Conservation (phyloP, 176 grass and related monocot species). For the Ensete glaucum region DNA sequence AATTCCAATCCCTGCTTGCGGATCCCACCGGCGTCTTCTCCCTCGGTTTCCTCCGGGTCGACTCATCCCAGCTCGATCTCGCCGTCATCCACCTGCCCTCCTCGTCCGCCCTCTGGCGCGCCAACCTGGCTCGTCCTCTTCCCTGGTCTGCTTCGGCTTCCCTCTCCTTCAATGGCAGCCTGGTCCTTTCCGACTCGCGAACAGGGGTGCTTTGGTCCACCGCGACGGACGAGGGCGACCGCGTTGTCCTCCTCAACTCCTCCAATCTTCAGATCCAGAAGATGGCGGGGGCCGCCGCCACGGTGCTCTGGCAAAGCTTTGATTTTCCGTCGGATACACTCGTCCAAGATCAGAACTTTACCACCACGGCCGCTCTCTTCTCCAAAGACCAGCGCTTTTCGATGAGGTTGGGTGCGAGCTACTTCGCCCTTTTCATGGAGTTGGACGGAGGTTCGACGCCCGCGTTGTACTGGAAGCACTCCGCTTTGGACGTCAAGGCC, state of each 20-base stretch:
- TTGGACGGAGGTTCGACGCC: constrained; percentile 19
- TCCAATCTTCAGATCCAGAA: constrained; percentile 79
- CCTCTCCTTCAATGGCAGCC: constrained; percentile 52
- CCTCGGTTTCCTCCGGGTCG: constrained; percentile 63
- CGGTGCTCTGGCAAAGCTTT: constrained; percentile 72
- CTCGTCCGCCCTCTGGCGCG: constrained; percentile 60
- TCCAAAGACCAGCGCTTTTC: constrained; percentile 46
- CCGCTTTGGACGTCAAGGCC: constrained; percentile 58
- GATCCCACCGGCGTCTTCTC: constrained; percentile 69
- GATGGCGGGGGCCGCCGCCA: not conserved
- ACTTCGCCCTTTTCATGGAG: constrained; percentile 52
- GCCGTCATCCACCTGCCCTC: constrained; percentile 74
- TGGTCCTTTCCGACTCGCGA: constrained; percentile 42
- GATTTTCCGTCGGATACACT: constrained; percentile 71
- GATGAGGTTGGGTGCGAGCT: constrained; percentile 51
- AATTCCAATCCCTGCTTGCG: constrained; percentile 70
- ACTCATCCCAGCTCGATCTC: constrained; percentile 56
- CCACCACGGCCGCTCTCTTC: constrained; percentile 36
- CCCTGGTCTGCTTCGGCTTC: constrained; percentile 33
- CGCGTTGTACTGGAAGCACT: constrained; percentile 68
- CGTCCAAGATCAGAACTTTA: constrained; percentile 81
- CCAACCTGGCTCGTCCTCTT: constrained; percentile 28
- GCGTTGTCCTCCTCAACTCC: constrained; percentile 59
- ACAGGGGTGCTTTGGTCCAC: constrained; percentile 35
- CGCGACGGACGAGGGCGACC: constrained; percentile 28